Base-by-base conservation (phyloP, 805 yeast genomes). In the fission yeast (Schizosaccharomyces pombe) region DNA sequence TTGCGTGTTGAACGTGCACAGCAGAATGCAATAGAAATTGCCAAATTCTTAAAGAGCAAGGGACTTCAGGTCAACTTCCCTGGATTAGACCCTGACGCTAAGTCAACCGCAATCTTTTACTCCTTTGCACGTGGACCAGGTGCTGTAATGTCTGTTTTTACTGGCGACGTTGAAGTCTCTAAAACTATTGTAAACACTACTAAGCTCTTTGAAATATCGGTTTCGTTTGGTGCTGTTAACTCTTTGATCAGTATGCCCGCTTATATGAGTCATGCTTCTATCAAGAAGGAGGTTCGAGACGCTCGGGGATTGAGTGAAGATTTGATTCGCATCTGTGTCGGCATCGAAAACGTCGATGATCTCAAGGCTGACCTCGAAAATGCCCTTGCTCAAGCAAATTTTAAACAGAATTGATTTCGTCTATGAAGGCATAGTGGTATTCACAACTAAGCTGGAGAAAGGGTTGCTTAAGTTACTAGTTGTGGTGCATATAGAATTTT, bases 181-280 rank as follows among this genome's bases (percentile, higher is more conserved):
- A 86, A 82, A 63, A 72, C 74, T 56, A 78, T 87, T 57, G 86
- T 86, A 28, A 89, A 83, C 60, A 70, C 74, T 51, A 78, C 89
- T 24, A 76, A 79, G 56, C 71, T 89, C 40, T 87, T 82, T 70
- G 85, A 87, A 40, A 85, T 87, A 59, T 84, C 94, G 5, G 96
- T 87, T 6, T 82, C 94, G 9, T 87, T 87, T 68, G 97, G 97
- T 24, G 82, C 94, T 65, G 95, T 89, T 57, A 85, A 85, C 70
- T 83, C 94, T 16, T 73, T 87, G 63, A 85, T 87, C 56, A 85
- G 95, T 40, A 76, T 87, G 79, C 97, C 97, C 14, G 85, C 96
- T 67, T 76, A 77, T 66, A 87, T 87, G 96, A 84, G 95, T 5
- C 97, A 87, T 64, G 96, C 96, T n/a, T 81, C 95, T 2, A 87